Base-by-base conservation (phyloP, 163 green algal species). In the Scenedesmus sp. region DNA sequence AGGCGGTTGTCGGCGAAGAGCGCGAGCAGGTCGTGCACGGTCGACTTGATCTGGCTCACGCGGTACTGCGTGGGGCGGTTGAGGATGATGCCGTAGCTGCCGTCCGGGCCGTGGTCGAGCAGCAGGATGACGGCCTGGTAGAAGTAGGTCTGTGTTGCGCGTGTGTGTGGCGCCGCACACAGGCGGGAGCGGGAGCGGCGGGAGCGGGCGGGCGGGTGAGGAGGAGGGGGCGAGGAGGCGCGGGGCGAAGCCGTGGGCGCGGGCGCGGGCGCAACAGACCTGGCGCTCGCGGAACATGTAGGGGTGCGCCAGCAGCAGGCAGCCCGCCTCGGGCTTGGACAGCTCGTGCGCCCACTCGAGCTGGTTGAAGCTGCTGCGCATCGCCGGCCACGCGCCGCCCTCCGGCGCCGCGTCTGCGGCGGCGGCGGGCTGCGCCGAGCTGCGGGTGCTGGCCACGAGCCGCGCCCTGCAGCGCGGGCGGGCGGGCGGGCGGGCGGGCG, bases 71-170 rank as follows among this genome's bases (percentile, higher is more conserved):
- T 78, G 28, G 79, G 79, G 18, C 79, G 70, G 47, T 85, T 85
- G 48, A 85, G 63, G 51, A 85, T 85, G 28, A 85, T 63, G 22
- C 79, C 79, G 36, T 75, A 81, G n/a, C 45, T 72, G 36, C 82
- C 72, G 20, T 60, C 48, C 26, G 77, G 45, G 50, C 60, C 57
- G 33, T 83, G 81, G 63, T 83, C 69, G 22, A 86, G 53, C 50
- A 83, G 73, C 39, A 83, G 60, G 36, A 83, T 86, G 7, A 75
- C 74, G 14, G 72, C 64, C 65, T 86, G 66, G 76, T 60, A 81
- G 48, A 56, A 86, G 62, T 71, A 86, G 31, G 56, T 70, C 57
- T 78, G 62, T n/a, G n/a, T n/a, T n/a, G n/a, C n/a, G n/a, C n/a
- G n/a, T n/a, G n/a, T n/a, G n/a, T n/a, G n/a, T n/a, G n/a, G n/a